phyloP scores from a whole-genome alignment of 306 rosid genomes.

The Mimosa pudica region DNA sequence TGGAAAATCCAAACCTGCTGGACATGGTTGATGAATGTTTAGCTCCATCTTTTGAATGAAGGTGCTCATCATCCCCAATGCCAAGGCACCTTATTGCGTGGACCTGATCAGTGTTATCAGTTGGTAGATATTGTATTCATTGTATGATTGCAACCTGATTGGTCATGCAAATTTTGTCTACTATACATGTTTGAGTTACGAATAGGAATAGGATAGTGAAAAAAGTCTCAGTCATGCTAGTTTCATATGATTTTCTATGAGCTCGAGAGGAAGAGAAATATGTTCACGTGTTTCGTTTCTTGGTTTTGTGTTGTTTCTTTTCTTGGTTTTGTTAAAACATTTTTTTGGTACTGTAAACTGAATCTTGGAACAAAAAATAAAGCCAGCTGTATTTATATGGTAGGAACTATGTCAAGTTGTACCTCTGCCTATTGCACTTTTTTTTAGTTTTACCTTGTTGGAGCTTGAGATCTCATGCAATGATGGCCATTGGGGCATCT shows the following conservation, averaged over 20 bases:
- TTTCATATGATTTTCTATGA: slow-evolving; percentile 19
- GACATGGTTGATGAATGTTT: slow-evolving; percentile 96
- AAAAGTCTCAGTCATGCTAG: slow-evolving; percentile 19
- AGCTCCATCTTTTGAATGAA: slow-evolving; percentile 68
- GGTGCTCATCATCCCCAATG: slow-evolving; percentile 20
- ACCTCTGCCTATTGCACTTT: background rate
- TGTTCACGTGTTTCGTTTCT: background rate
- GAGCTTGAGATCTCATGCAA: too few relatives aligned
- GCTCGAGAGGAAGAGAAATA: slow-evolving; percentile 6
- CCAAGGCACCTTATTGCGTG: slow-evolving; percentile 12
- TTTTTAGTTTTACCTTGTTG: too few relatives aligned
- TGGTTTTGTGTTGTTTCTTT: slow-evolving; percentile 3
- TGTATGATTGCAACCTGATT: slow-evolving; percentile 6
- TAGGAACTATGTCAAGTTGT: background rate
- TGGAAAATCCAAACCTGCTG: slow-evolving; percentile 83
- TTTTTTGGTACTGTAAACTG: background rate
- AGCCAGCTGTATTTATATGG: background rate
- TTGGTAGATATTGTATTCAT: slow-evolving; percentile 18
- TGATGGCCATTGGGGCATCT: too few relatives aligned
- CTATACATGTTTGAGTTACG: background rate
- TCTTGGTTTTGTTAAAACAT: background rate
- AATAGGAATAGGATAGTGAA: slow-evolving; percentile 22
- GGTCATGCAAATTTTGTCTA: slow-evolving; percentile 26
- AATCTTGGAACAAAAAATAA: background rate
- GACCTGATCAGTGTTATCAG: slow-evolving; percentile 14